Evolutionary conservation across 371 early-diverging fungal species (phyloP).

Genomic region (Mortierella sp.): DNA sequence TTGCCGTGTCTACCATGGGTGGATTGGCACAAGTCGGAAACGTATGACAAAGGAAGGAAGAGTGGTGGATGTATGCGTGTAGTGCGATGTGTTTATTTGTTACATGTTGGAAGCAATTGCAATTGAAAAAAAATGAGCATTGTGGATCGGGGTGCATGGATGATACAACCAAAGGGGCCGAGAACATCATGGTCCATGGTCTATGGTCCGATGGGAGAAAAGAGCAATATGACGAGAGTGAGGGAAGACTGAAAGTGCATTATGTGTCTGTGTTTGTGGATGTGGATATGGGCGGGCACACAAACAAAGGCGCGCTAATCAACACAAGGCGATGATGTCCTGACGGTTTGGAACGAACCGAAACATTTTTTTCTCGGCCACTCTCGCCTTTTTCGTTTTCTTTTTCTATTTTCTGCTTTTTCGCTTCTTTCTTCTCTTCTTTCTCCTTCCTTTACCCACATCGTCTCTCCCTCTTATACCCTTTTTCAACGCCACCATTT

Average conservation of each 20-base stretch:
- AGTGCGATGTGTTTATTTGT: no score
- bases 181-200: not conserved
- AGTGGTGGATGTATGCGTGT: no score
- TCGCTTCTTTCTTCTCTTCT: not conserved
- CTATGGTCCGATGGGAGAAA: not conserved
- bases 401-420: not conserved
- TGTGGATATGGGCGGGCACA: not conserved
- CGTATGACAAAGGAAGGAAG: not conserved
- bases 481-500: not conserved
- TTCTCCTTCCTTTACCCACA: not conserved
- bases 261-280: not conserved
- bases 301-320: not conserved
- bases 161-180: not conserved
- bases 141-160: not conserved
- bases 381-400: not conserved
- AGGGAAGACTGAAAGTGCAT: no score
- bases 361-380: not conserved
- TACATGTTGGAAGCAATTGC: not conserved
- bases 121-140: not conserved
- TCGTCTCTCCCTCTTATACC: not conserved
- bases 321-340: not conserved
- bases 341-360: not conserved
- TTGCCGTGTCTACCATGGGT: not conserved
- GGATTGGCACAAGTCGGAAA: not conserved
- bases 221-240: no score